A percentile compares a stretch with the other conserved stretches of the same genome.
Conservation (phyloP, 805 yeast species). For the Brettanomyces naardenensis region DNA sequence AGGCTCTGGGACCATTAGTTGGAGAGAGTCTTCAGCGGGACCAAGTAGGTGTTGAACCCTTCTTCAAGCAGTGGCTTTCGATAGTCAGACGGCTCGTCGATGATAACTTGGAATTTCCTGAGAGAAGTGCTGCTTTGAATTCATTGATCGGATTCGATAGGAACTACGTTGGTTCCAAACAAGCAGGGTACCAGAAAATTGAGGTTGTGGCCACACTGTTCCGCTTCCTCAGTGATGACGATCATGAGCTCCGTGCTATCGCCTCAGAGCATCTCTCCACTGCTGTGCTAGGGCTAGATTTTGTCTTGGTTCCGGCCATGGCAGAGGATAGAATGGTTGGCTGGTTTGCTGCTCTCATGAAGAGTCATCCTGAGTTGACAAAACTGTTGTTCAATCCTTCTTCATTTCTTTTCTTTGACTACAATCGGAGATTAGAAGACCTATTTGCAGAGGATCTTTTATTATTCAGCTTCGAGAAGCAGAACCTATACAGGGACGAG, state of each 20-base stretch:
- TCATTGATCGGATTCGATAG: slow-evolving; percentile 31
- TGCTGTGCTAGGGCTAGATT: slow-evolving; percentile 17
- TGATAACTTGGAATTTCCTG: slow-evolving; percentile 38
- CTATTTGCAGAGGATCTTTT: slow-evolving; percentile 19
- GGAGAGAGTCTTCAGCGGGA: slow-evolving; percentile 6
- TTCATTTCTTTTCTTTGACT: slow-evolving; percentile 5
- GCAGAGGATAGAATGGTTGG: slow-evolving; percentile 22
- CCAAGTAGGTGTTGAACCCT: background rate
- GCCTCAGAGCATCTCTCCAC: slow-evolving; percentile 36
- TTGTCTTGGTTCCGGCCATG: slow-evolving; percentile 25
- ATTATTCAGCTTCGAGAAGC: slow-evolving; percentile 60
- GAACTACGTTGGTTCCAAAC: slow-evolving; percentile 1
- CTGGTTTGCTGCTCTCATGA: slow-evolving; percentile 3
- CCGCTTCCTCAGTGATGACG: slow-evolving; percentile 55
- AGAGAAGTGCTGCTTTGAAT: slow-evolving; percentile 37
- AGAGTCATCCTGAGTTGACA: background rate
- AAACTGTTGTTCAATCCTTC: slow-evolving; percentile 4
- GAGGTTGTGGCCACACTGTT: slow-evolving; percentile 14
- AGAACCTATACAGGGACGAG: slow-evolving; percentile 56
- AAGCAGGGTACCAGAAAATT: slow-evolving; percentile 2
- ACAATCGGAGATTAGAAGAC: slow-evolving; percentile 6
- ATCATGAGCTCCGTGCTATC: slow-evolving; percentile 43
- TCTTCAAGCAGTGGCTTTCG: slow-evolving; percentile 21
- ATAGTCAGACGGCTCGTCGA: slow-evolving; percentile 22
- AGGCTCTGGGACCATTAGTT: slow-evolving; percentile 41